Evolutionary conservation across 495 filamentous ascomycete genomes (phyloP).

Genomic region (Letharia lupina): DNA sequence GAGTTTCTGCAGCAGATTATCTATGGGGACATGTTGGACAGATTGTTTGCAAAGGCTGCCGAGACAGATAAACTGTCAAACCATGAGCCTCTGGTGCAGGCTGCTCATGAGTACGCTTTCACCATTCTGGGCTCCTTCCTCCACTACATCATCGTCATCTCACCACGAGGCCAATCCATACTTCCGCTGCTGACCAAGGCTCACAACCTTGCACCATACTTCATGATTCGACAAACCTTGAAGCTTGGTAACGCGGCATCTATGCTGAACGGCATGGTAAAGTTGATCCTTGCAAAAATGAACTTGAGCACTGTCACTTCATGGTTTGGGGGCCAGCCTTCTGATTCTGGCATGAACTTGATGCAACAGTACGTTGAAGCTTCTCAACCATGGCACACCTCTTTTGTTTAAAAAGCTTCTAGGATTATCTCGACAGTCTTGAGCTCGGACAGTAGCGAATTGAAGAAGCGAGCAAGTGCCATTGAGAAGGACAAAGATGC

Average conservation of each 20-base stretch:
- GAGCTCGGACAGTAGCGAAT: constrained; percentile 50
- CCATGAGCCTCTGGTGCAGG: constrained; percentile 46
- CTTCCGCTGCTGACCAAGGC: constrained; percentile 48
- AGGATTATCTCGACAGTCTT: constrained; percentile 58
- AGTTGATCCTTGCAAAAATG: constrained; percentile 55
- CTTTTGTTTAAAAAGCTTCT: neutral
- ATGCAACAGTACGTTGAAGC: constrained; percentile 46
- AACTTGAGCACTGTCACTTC: constrained; percentile 54
- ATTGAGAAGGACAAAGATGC: constrained; percentile 44
- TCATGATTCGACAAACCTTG: constrained; percentile 51
- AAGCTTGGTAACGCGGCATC: constrained; percentile 58
- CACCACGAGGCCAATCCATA: constrained; percentile 55
- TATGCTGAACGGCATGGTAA: constrained; percentile 59
- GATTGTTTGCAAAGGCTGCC: constrained; percentile 46
- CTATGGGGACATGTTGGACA: constrained; percentile 50
- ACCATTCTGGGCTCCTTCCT: constrained; percentile 47
- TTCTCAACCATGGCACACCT: neutral
- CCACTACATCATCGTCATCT: constrained; percentile 53
- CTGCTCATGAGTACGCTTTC: constrained; percentile 46
- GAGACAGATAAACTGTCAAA: constrained; percentile 47
- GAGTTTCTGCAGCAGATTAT: constrained; percentile 48
- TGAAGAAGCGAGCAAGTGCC: constrained; percentile 44
- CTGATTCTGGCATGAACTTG: constrained; percentile 61
- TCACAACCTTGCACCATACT: constrained; percentile 53
- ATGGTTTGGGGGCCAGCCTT: constrained; percentile 54